Conservation (phyloP, 2,329 filamentous ascomycete genomes). For the Mariannaea sp. region DNA sequence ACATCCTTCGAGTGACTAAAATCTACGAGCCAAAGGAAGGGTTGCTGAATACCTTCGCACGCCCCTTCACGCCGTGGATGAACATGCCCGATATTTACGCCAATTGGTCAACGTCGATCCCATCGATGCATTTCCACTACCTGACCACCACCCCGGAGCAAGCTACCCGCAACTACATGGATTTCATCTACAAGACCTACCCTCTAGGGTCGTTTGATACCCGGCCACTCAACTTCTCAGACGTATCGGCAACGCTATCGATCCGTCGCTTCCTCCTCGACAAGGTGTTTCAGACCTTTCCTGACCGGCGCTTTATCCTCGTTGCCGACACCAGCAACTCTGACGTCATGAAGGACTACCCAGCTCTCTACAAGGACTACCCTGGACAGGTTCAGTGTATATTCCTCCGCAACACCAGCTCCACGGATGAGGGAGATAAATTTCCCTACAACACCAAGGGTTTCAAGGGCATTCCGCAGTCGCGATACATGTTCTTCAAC, state of each 20-base stretch:
- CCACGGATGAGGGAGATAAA: slow-evolving; percentile 67
- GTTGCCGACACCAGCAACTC: slow-evolving; percentile 77
- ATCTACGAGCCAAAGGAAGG: slow-evolving; percentile 78
- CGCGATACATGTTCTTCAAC: slow-evolving; percentile 79
- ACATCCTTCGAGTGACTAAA: slow-evolving; percentile 79
- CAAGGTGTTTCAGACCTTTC: slow-evolving; percentile 76
- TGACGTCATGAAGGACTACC: slow-evolving; percentile 73
- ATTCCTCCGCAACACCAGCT: slow-evolving; percentile 73
- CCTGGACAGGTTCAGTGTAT: slow-evolving; percentile 78
- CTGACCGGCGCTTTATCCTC: slow-evolving; percentile 74
- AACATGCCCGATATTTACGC: slow-evolving; percentile 82
- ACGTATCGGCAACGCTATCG: slow-evolving; percentile 70
- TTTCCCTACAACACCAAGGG: slow-evolving; percentile 78
- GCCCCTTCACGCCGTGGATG: slow-evolving; percentile 71
- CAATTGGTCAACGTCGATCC: slow-evolving; percentile 71
- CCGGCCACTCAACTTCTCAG: slow-evolving; percentile 78
- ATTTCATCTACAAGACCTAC: slow-evolving; percentile 79
- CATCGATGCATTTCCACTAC: slow-evolving; percentile 79
- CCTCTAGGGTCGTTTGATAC: slow-evolving; percentile 79
- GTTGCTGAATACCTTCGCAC: slow-evolving; percentile 76
- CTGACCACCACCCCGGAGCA: slow-evolving; percentile 82
- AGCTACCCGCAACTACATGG: slow-evolving; percentile 77
- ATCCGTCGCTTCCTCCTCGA: slow-evolving; percentile 73
- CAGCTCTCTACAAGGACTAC: slow-evolving; percentile 65
- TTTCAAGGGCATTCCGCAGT: slow-evolving; percentile 69